phyloP scores from a whole-genome alignment of 306 rosid genomes.

The Vicia sativa region DNA sequence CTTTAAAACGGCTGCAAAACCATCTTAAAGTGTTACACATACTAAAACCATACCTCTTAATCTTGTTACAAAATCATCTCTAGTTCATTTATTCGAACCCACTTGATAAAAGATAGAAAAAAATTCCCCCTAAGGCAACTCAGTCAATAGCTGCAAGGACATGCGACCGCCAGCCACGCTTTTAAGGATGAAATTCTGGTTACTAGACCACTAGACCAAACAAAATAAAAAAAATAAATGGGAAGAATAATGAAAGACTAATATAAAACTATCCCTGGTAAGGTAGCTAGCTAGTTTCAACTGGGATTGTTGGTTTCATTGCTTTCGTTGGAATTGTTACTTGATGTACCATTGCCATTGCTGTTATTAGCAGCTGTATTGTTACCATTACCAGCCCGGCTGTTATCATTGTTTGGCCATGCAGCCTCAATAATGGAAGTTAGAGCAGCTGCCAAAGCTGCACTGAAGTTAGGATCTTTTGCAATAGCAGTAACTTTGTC shows the following conservation, averaged over 20 bases:
- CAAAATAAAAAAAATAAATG: neutral
- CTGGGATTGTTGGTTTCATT: slow-evolving; percentile 30
- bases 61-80: too few relatives aligned
- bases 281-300: slow-evolving; percentile 38
- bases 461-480: slow-evolving; percentile 72
- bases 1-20: too few relatives aligned
- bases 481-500: slow-evolving; percentile 69
- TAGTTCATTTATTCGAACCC: too few relatives aligned
- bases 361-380: slow-evolving; percentile 5
- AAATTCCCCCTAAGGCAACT: too few relatives aligned
- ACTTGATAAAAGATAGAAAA: too few relatives aligned
- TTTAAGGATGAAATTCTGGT: too few relatives aligned
- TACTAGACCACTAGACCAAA: neutral
- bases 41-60: too few relatives aligned
- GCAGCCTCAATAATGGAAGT: slow-evolving; percentile 64
- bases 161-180: too few relatives aligned
- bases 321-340: slow-evolving; percentile 5
- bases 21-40: too few relatives aligned
- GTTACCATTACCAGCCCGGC: slow-evolving; percentile 34
- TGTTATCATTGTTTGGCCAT: slow-evolving; percentile 41
- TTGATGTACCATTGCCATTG: slow-evolving; percentile 33
- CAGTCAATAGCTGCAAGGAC: too few relatives aligned
- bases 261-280: neutral
- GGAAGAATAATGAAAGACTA: slow-evolving; percentile 10
- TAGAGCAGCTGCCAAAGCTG: slow-evolving; percentile 74